phyloP scores from a whole-genome alignment of 768 basidiomycete species.

The Austroboletus eburneus region DNA sequence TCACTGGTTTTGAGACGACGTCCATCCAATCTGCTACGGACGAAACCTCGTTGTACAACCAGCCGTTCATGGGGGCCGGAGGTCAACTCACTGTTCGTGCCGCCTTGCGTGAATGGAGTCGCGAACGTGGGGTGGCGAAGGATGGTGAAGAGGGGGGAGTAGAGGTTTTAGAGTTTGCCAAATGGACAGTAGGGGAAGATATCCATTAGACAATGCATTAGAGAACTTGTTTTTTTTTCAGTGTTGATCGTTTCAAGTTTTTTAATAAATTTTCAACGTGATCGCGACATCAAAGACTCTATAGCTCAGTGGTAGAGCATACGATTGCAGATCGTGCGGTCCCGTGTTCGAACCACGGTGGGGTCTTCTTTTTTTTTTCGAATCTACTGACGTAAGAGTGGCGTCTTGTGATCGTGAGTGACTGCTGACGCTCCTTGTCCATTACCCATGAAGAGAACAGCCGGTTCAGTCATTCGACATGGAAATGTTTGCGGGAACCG shows the following conservation, averaged over 20 bases:
- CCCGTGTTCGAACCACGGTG: conserved; percentile 58
- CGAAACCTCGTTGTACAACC: conserved; percentile 59
- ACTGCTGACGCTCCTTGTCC: neutral
- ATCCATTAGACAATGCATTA: conserved; percentile 4
- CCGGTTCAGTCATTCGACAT: conserved; percentile 36
- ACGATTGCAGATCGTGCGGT: conserved; percentile 57
- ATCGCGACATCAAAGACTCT: conserved; percentile 9
- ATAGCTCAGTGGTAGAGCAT: conserved; percentile 53
- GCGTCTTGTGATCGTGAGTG: too few species aligned
- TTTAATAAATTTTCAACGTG: too few species aligned
- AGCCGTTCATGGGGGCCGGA: conserved; percentile 73
- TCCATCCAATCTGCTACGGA: conserved; percentile 42
- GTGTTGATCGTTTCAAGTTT: too few species aligned
- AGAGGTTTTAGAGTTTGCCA: conserved; percentile 50
- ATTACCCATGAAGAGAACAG: conserved; percentile 38
- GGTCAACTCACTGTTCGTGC: conserved; percentile 40
- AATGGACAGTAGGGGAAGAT: conserved; percentile 61
- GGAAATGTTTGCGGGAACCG: conserved; percentile 24
- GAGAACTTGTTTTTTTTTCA: too few species aligned
- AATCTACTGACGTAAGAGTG: conserved; percentile 8
- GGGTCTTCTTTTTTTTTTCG: conserved; percentile 35
- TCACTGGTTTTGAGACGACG: conserved; percentile 74
- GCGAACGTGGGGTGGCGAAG: conserved; percentile 40
- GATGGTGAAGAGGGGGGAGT: conserved; percentile 30
- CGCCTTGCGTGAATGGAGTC: conserved; percentile 51